Conservation (phyloP, 2,329 filamentous ascomycete species). For the Neurospora sp. region DNA sequence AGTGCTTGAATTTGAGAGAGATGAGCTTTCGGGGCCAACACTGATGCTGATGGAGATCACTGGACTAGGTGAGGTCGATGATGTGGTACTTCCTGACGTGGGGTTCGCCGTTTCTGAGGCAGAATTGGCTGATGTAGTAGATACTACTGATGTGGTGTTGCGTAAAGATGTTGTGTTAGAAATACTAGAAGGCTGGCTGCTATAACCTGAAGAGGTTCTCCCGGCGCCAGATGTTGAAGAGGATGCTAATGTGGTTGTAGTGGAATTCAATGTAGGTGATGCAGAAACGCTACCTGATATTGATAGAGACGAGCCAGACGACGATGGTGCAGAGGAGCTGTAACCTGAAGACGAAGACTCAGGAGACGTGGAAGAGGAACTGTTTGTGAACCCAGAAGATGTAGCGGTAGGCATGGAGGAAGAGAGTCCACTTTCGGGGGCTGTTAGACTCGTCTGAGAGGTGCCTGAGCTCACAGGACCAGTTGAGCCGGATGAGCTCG, state of each 20-base stretch:
- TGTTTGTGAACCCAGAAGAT: background rate
- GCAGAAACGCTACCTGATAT: background rate
- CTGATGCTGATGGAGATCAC: background rate
- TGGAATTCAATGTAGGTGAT: background rate
- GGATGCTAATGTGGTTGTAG: background rate
- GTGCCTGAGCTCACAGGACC: background rate
- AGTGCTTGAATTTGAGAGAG: background rate
- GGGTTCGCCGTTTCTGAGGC: background rate
- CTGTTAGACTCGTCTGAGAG: constrained; percentile 1
- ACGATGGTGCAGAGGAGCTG: background rate
- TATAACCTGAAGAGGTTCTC: background rate
- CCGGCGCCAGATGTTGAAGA: background rate
- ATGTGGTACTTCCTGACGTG: background rate
- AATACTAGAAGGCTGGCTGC: background rate
- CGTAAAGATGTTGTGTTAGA: background rate
- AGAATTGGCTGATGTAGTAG: background rate
- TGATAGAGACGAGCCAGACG: background rate
- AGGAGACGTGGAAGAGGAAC: background rate
- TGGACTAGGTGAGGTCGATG: background rate
- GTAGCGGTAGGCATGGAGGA: background rate
- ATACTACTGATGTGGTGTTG: background rate
- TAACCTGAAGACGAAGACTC: background rate
- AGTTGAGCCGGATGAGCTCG: constrained; percentile 1
- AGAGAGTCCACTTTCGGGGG: background rate
- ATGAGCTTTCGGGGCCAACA: background rate